phyloP scores from a whole-genome alignment of 306 rosid genomes.

The Canavalia ensiformis region DNA sequence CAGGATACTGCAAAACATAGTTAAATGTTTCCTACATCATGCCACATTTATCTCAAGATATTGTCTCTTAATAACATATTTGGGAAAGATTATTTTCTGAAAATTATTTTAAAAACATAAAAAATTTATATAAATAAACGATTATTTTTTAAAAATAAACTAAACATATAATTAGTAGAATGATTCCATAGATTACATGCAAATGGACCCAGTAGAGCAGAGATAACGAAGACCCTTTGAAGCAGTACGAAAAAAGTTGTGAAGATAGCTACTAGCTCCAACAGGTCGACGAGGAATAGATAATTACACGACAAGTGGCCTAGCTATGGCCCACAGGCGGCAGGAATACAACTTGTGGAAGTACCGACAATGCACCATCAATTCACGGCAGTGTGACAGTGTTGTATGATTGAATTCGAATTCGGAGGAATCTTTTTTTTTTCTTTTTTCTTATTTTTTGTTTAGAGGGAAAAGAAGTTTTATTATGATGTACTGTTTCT shows the following conservation, averaged over 20 bases:
- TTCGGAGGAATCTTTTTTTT: background rate
- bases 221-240: slow-evolving; percentile 16
- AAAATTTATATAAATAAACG: background rate
- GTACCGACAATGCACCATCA: slow-evolving; percentile 32
- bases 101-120: too few species aligned
- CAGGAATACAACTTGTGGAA: slow-evolving; percentile 38
- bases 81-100: too few species aligned
- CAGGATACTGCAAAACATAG: slow-evolving; percentile 7
- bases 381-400: background rate
- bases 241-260: slow-evolving; percentile 32
- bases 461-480: background rate
- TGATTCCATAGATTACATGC: slow-evolving; percentile 12
- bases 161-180: background rate
- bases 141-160: background rate
- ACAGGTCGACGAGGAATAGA: slow-evolving; percentile 51
- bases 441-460: background rate
- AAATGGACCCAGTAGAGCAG: slow-evolving; percentile 1
- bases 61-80: background rate
- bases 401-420: slow-evolving; percentile 19
- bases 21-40: slow-evolving; percentile 29
- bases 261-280: slow-evolving; percentile 24
- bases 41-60: background rate
- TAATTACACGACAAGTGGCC: slow-evolving; percentile 37
- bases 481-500: background rate
- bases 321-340: slow-evolving; percentile 31